These are phyloP conservation scores for Larix sibirica DNA, from an alignment of 83 land plant genomes.

Conservation along the genomic window DNA sequence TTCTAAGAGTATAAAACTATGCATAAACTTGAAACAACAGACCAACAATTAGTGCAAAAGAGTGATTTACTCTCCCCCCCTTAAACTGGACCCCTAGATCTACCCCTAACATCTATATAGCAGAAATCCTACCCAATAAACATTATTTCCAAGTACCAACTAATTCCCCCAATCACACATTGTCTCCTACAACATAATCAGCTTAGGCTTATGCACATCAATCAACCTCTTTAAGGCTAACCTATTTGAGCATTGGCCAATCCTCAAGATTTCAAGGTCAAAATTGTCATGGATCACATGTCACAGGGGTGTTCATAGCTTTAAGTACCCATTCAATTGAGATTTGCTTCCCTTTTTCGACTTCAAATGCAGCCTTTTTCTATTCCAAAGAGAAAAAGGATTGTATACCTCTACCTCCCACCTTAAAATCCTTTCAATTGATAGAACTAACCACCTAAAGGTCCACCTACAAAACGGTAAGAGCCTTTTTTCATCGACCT, in stretches of 20 bases:
- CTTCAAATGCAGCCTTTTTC: not conserved
- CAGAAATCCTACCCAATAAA: too few relatives aligned
- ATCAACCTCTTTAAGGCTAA: not conserved
- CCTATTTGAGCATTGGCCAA: not conserved
- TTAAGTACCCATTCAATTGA: not conserved
- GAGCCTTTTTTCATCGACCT: too few relatives aligned
- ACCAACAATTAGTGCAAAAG: too few relatives aligned
- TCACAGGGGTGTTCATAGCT: not conserved
- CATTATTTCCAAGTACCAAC: too few relatives aligned
- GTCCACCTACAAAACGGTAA: too few relatives aligned
- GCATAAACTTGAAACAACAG: too few relatives aligned
- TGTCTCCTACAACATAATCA: not conserved
- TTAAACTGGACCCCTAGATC: too few relatives aligned
- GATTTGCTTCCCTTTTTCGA: not conserved
- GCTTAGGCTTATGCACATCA: not conserved
- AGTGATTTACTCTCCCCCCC: too few relatives aligned
- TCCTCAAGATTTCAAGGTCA: not conserved
- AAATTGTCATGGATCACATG: not conserved
- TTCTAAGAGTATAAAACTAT: too few relatives aligned
- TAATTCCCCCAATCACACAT: too few relatives aligned
- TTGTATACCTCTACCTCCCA: not conserved
- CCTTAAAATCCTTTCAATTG: not conserved
- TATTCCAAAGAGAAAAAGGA: not conserved
- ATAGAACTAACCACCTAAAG: too few relatives aligned
- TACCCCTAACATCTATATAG: too few relatives aligned